Percentiles rank a stretch among this genome's conserved stretches.
These are phyloP conservation scores for Penicillium coprophilum DNA, from an alignment of 495 filamentous ascomycete genomes.

Conservation along the genomic window DNA sequence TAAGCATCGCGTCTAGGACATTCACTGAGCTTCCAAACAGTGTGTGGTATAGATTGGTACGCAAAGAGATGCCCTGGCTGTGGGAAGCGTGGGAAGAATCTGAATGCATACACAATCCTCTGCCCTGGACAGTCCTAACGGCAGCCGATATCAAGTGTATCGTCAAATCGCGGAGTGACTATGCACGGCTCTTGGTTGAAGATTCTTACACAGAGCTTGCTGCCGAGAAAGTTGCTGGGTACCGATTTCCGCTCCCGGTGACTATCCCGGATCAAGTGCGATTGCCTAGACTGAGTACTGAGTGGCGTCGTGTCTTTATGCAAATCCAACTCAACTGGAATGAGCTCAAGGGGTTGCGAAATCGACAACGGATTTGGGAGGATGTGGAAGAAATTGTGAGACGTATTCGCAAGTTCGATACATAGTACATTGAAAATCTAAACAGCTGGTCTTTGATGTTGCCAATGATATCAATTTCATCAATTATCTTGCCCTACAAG, in stretches of 20 bases:
- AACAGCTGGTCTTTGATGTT: neutral
- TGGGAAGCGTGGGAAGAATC: conserved; percentile 29
- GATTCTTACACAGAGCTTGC: neutral
- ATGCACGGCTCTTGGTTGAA: neutral
- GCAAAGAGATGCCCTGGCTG: conserved; percentile 35
- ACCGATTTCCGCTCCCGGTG: conserved; percentile 1
- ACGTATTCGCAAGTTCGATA: conserved; percentile 8
- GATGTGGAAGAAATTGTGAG: conserved; percentile 26
- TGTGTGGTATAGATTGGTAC: conserved; percentile 27
- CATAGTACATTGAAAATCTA: neutral
- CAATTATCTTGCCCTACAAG: too few relatives aligned
- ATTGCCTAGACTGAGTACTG: conserved; percentile 17
- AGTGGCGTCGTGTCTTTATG: conserved; percentile 28
- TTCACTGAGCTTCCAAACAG: conserved; percentile 27
- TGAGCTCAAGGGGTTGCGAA: conserved; percentile 29
- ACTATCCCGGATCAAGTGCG: conserved; percentile 5
- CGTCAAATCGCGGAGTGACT: neutral
- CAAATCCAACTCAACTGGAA: conserved; percentile 19
- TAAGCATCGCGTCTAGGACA: conserved; percentile 20
- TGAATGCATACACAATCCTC: conserved; percentile 9
- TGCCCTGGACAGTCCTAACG: conserved; percentile 18
- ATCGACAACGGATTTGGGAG: conserved; percentile 31
- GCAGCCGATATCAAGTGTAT: conserved; percentile 12
- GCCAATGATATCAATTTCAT: too few relatives aligned
- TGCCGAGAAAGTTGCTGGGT: neutral